A percentile compares a stretch with the other conserved stretches of the same genome.
These are phyloP conservation scores for Prunus dulcis DNA, from an alignment of 306 rosid genomes.

Conservation along the genomic window DNA sequence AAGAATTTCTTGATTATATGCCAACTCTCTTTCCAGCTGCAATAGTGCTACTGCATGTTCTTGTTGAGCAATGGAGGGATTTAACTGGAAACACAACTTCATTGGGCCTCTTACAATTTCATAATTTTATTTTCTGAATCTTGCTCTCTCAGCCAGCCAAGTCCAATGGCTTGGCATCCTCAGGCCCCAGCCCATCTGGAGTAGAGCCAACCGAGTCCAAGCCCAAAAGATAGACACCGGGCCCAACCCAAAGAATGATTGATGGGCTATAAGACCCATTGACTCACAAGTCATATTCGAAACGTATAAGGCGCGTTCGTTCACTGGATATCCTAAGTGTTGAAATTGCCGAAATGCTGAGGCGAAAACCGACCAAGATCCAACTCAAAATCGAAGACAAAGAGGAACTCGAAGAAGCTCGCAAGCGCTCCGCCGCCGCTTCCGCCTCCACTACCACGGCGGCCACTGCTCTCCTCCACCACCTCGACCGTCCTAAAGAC, in stretches of 20 bases:
- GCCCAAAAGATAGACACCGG: too few species aligned
- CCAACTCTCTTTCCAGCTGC: too few species aligned
- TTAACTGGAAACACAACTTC: too few species aligned
- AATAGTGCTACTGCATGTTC: too few species aligned
- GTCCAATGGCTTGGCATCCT: too few species aligned
- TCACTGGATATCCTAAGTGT: rapidly evolving
- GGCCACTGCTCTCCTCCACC: slow-evolving; percentile 47
- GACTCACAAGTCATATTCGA: background rate
- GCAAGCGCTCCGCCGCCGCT: slow-evolving; percentile 45
- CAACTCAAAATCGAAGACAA: slow-evolving; percentile 75
- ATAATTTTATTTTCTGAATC: too few species aligned
- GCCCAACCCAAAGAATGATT: background rate
- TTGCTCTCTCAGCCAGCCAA: too few species aligned
- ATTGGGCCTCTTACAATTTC: too few species aligned
- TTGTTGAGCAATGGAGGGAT: too few species aligned
- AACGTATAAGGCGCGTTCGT: background rate
- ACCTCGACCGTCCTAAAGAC: slow-evolving; percentile 50
- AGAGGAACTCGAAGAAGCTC: slow-evolving; percentile 79
- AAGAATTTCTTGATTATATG: too few species aligned
- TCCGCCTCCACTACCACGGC: slow-evolving; percentile 23
- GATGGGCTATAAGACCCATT: background rate
- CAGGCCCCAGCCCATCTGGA: too few species aligned
- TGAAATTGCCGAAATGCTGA: slow-evolving; percentile 49
- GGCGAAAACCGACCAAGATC: slow-evolving; percentile 64
- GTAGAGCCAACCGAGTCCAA: background rate